phyloP scores from a whole-genome alignment of 2,329 filamentous ascomycete species.

The Claviceps paspali region DNA sequence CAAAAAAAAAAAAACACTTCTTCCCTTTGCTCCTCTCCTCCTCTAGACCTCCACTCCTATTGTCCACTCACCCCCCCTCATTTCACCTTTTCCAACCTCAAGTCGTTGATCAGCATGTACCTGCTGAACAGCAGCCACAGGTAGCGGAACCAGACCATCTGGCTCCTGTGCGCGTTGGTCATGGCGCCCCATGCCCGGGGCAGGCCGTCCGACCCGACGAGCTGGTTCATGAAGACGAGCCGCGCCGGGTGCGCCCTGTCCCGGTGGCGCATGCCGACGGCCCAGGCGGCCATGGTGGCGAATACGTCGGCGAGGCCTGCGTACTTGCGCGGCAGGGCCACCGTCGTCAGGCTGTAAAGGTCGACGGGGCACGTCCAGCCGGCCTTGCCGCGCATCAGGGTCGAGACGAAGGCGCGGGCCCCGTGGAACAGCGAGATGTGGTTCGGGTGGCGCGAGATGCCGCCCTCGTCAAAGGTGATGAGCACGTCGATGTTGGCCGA shows the following conservation, averaged over 20 bases:
- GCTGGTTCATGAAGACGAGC: constrained; percentile 57
- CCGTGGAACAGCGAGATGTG: constrained; percentile 82
- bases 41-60: too few relatives aligned
- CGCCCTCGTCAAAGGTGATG: constrained; percentile 74
- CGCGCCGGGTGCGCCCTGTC: constrained; percentile 30
- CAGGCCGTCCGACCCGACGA: constrained; percentile 41
- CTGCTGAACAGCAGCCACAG: constrained; percentile 83
- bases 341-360: constrained; percentile 69
- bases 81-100: constrained; percentile 38
- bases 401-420: constrained; percentile 54
- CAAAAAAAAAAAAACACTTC: too few relatives aligned
- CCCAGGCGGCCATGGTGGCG: constrained; percentile 48
- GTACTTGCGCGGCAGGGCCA: constrained; percentile 69
- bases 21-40: too few relatives aligned
- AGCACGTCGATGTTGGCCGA: constrained; percentile 57
- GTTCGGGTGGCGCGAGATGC: constrained; percentile 82
- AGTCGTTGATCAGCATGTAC: constrained; percentile 92
- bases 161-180: constrained; percentile 78
- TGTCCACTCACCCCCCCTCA: too few relatives aligned
- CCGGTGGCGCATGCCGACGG: constrained; percentile 24
- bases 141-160: constrained; percentile 98
- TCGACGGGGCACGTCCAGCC: constrained; percentile 61
- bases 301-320: constrained; percentile 58
- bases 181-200: constrained; percentile 64
- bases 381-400: constrained; percentile 46